These are phyloP conservation scores for Apiotrichum laibachii DNA, from an alignment of 1,284 basidiomycete genomes.

Conservation along the genomic window DNA sequence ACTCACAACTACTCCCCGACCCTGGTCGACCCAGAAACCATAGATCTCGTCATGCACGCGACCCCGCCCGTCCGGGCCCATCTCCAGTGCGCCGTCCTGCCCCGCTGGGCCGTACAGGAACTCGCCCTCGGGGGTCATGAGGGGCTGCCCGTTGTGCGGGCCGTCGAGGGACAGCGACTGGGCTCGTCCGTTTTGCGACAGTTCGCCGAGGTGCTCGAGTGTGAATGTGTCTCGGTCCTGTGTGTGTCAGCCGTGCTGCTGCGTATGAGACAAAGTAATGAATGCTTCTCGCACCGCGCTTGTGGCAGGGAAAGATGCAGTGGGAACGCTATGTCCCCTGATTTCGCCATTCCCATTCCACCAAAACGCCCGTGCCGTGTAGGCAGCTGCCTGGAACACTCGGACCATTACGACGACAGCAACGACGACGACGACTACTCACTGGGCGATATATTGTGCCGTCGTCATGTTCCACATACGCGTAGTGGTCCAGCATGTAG, in stretches of 20 bases:
- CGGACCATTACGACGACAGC: no score
- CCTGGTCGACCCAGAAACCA: constrained; percentile 46
- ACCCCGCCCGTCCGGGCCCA: constrained; percentile 29
- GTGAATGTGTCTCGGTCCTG: constrained; percentile 27
- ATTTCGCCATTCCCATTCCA: no score
- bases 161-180: constrained; percentile 33
- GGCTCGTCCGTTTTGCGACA: constrained; percentile 21
- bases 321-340: no score
- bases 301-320: background rate
- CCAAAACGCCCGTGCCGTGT: no score
- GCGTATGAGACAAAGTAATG: no score
- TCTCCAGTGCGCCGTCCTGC: constrained; percentile 22
- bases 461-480: constrained; percentile 22
- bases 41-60: constrained; percentile 40
- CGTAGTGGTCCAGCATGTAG: constrained; percentile 45
- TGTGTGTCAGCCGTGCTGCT: background rate
- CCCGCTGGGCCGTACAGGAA: constrained; percentile 44
- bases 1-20: constrained; percentile 42
- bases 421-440: no score
- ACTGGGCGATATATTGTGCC: constrained; percentile 10
- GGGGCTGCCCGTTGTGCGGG: constrained; percentile 41
- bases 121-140: constrained; percentile 18
- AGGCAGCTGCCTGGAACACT: background rate
- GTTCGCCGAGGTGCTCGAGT: constrained; percentile 21
- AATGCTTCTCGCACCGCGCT: no score